Evolutionary conservation across 2,329 filamentous ascomycete species (phyloP).

Genomic region (Aspergillus phoenicis): DNA sequence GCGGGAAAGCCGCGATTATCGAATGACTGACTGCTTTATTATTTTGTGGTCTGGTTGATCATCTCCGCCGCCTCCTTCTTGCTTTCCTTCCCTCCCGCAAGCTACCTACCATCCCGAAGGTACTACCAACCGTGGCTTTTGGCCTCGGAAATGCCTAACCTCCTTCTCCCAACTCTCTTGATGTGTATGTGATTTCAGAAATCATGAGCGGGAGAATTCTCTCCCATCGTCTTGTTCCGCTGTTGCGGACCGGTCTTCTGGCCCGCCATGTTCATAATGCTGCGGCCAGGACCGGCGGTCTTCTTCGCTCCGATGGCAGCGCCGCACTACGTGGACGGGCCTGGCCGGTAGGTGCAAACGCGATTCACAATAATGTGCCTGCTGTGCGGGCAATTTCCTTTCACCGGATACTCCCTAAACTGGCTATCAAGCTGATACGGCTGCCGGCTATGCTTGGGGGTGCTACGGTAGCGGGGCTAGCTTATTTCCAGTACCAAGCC

Average conservation of each 20-base stretch:
- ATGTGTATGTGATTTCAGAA: conserved; percentile 43
- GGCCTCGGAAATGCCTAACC: conserved; percentile 26
- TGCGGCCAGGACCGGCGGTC: conserved; percentile 65
- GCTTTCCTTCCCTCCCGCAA: conserved; percentile 3
- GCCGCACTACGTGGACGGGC: conserved; percentile 64
- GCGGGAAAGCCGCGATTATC: background rate
- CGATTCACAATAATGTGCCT: conserved; percentile 83
- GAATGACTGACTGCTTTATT: conserved; percentile 10
- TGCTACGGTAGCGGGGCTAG: conserved; percentile 79
- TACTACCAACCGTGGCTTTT: conserved; percentile 17
- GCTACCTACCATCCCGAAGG: conserved; percentile 7
- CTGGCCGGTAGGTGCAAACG: conserved; percentile 76
- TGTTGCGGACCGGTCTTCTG: conserved; percentile 63
- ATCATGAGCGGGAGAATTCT: conserved; percentile 74
- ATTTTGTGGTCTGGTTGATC: background rate
- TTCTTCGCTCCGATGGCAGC: conserved; percentile 67
- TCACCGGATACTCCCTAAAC: conserved; percentile 72
- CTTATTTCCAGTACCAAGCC: conserved; percentile 96
- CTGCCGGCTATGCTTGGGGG: conserved; percentile 91
- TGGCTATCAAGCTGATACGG: conserved; percentile 85
- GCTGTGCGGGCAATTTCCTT: conserved; percentile 68
- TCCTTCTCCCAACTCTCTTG: conserved; percentile 14
- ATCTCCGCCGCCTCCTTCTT: background rate
- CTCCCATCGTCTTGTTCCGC: conserved; percentile 70
- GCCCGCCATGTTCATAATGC: conserved; percentile 66